Base-by-base conservation (phyloP, 805 yeast species). In the Yueomyces sinensis region DNA sequence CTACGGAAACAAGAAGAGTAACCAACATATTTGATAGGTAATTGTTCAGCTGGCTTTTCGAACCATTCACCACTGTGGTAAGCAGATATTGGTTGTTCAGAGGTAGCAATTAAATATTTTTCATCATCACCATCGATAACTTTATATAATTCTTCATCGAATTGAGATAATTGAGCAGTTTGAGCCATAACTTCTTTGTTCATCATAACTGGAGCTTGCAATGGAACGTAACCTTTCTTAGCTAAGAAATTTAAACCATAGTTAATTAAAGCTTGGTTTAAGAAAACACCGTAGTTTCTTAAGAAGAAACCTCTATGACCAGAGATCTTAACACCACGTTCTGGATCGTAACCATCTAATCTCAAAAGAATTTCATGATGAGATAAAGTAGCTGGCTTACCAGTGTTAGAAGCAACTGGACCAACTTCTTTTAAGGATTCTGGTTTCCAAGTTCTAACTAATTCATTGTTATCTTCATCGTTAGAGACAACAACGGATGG, bases 151-250 rank as follows among this genome's bases (percentile, higher is more conserved):
- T 91, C 98, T 69, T 91, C 98, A 61, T 91, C 98, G 51, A 91
- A 91, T 56, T 91, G 87, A 27, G 96, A 86, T 59, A 91, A 76
- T 66, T 91, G 98, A 7, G 98, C 98, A 47, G 98, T 91, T 65
- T 83, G 87, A 48, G 97, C 97, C 98, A 91, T 91, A 38, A 86
- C 94, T 39, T 91, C 97, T 66, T 91, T 91, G 76, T 91, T 91
- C 95, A 91, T 84, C 98, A 91, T 91, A 31, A 89, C 95, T 38
- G 98, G 98, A 13, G 98, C 94, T 68, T 91, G 98, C 61, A 91
- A 70, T 43, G 97, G 94, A 36, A 69, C 68, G 68, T 84, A 91
- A 34, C 77, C 86, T 49, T 77, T 74, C 50, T 72, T 64, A 43
- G 82, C 72, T 59, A 91, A 72, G 64, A 84, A 87, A 40, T 71